Percentiles rank a stretch among this genome's conserved stretches.
Evolutionary conservation across 2,329 filamentous ascomycete species (phyloP).

Genomic region (Ceratocystis lukuohia): DNA sequence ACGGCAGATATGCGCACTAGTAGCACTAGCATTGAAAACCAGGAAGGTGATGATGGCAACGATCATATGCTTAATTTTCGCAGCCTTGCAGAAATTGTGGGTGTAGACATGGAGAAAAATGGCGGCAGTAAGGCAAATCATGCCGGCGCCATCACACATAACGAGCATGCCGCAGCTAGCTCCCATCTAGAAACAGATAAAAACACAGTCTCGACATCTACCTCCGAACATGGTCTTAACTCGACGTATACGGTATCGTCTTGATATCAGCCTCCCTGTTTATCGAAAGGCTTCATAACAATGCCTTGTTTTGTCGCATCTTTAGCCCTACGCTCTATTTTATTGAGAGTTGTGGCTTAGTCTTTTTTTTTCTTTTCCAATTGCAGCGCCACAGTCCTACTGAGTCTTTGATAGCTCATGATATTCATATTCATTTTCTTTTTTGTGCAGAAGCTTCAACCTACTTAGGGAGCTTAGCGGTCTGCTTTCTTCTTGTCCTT

Average conservation of each 20-base stretch:
- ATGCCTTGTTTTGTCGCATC: not conserved
- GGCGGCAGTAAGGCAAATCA: conserved; percentile 10
- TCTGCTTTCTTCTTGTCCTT: not conserved
- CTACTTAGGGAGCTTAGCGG: not conserved
- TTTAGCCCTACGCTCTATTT: not conserved
- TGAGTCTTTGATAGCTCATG: not conserved
- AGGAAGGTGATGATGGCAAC: conserved; percentile 38
- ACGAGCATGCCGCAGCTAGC: conserved; percentile 10
- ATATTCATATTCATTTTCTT: not conserved
- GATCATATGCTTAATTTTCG: conserved; percentile 88
- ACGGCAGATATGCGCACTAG: conserved; percentile 40
- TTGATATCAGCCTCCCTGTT: not conserved
- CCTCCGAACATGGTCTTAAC: not conserved
- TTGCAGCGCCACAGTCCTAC: not conserved
- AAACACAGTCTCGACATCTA: not conserved
- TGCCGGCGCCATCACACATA: conserved; percentile 8
- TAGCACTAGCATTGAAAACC: conserved; percentile 37
- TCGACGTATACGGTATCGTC: not conserved
- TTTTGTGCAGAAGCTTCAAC: not conserved
- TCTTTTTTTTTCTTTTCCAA: not conserved
- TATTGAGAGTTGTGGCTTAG: not conserved
- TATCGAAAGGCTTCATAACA: not conserved
- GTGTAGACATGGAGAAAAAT: conserved; percentile 35
- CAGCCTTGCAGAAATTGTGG: conserved; percentile 75
- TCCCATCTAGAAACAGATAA: conserved; percentile 1